Evolutionary conservation across 2,329 filamentous ascomycete genomes (phyloP).

Genomic region (Aspergillus carbonarius): DNA sequence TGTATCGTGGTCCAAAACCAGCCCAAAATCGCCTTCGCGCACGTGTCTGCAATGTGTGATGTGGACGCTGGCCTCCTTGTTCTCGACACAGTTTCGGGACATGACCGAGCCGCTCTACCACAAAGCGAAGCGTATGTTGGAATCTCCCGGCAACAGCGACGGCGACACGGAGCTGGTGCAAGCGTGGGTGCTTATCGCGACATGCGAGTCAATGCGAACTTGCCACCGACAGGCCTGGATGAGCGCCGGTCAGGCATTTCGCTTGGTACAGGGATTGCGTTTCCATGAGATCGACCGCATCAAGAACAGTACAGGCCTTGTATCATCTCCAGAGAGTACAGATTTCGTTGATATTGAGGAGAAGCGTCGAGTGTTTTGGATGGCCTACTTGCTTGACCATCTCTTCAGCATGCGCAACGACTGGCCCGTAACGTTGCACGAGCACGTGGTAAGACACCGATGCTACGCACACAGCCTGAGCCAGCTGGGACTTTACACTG

Average conservation of each 20-base stretch:
- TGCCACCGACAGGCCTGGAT: slow-evolving; percentile 34
- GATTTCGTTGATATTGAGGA: slow-evolving; percentile 31
- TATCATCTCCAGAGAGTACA: not conserved
- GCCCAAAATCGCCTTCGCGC: not conserved
- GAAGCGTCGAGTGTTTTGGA: slow-evolving; percentile 38
- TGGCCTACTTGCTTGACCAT: slow-evolving; percentile 39
- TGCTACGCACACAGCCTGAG: not conserved
- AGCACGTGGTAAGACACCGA: slow-evolving; percentile 24
- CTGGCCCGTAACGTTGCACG: slow-evolving; percentile 33
- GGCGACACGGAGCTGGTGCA: slow-evolving; percentile 11
- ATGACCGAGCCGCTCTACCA: not conserved
- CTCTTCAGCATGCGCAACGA: slow-evolving; percentile 32
- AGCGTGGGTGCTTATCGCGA: slow-evolving; percentile 18
- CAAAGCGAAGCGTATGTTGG: slow-evolving; percentile 13
- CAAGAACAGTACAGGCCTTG: not conserved
- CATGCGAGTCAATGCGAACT: slow-evolving; percentile 21
- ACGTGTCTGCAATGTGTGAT: slow-evolving; percentile 23
- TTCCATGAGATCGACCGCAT: slow-evolving; percentile 32
- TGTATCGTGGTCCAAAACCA: slow-evolving; percentile 15
- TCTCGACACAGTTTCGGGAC: slow-evolving; percentile 15
- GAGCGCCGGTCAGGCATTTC: slow-evolving; percentile 35
- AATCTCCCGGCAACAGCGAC: slow-evolving; percentile 1
- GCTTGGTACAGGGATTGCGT: slow-evolving; percentile 35
- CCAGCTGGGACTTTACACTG: not conserved
- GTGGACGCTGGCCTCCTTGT: slow-evolving; percentile 40